phyloP scores from a whole-genome alignment of 805 yeast species.

The Vanderwaltozyma verrucispora region DNA sequence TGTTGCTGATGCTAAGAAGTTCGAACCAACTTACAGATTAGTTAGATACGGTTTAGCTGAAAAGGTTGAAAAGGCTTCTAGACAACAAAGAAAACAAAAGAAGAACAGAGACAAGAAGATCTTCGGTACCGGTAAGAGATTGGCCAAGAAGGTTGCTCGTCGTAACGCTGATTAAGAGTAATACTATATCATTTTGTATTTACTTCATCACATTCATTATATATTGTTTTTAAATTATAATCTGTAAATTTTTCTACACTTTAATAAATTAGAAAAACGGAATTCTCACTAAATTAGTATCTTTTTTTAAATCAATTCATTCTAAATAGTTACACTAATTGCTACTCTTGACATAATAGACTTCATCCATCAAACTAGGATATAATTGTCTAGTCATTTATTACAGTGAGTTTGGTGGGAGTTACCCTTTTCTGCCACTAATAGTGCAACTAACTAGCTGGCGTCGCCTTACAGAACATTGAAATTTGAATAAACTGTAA shows the following conservation, averaged over 20 bases:
- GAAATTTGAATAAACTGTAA: no score
- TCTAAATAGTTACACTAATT: no score
- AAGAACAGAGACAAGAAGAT: constrained; percentile 99
- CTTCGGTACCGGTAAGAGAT: constrained; percentile 96
- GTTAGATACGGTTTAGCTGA: constrained; percentile 97
- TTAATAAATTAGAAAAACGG: constrained; percentile 4
- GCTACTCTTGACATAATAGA: no score
- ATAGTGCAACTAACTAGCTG: no score
- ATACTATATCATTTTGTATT: constrained; percentile 1
- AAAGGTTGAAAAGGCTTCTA: constrained; percentile 93
- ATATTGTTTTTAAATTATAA: constrained; percentile 4
- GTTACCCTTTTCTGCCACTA: no score
- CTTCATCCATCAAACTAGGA: no score
- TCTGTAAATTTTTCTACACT: constrained; percentile 4
- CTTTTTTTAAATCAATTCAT: no score
- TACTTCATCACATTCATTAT: constrained; percentile 3
- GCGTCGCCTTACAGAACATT: no score
- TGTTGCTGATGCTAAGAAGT: constrained; percentile 93
- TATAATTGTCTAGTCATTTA: no score
- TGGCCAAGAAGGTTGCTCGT: constrained; percentile 85
- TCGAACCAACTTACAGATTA: constrained; percentile 98
- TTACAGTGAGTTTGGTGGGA: no score
- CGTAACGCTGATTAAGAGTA: constrained; percentile 68
- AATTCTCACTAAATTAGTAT: neutral
- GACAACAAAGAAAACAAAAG: constrained; percentile 99